These are phyloP conservation scores for Chernovozyma aurita DNA, from an alignment of 1,139 yeast genomes.

Conservation along the genomic window DNA sequence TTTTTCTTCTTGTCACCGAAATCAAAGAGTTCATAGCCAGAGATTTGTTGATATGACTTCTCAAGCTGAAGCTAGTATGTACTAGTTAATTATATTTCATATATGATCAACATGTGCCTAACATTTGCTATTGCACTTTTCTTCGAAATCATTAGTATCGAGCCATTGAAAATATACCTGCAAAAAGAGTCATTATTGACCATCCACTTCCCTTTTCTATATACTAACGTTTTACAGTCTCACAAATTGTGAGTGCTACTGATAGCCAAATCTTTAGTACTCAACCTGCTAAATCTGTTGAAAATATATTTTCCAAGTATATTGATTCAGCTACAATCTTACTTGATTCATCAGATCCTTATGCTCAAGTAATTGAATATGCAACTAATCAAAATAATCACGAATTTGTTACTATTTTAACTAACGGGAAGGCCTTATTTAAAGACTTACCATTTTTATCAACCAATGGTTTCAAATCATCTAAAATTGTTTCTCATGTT, in stretches of 20 bases:
- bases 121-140: too few species aligned
- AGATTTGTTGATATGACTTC: conserved; percentile 1
- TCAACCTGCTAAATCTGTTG: conserved; percentile 33
- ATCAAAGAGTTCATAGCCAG: background rate
- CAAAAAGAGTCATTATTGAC: too few species aligned
- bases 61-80: conserved; percentile 6
- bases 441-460: conserved; percentile 54
- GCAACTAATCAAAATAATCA: conserved; percentile 13
- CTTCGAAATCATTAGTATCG: too few species aligned
- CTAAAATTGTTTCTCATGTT: conserved; percentile 57
- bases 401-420: conserved; percentile 45
- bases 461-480: conserved; percentile 30
- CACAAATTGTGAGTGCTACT: conserved; percentile 7
- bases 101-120: too few species aligned
- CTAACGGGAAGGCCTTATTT: conserved; percentile 51
- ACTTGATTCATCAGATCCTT: conserved; percentile 52
- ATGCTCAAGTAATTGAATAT: conserved; percentile 36
- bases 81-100: too few species aligned
- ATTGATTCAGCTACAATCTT: conserved; percentile 24
- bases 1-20: background rate
- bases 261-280: conserved; percentile 29
- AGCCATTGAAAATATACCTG: too few species aligned
- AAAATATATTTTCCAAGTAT: conserved; percentile 9
- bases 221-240: conserved; percentile 4
- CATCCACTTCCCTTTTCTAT: too few species aligned